Conservation (phyloP, 2,329 filamentous ascomycete genomes). For the Fusarium fujikuroi region DNA sequence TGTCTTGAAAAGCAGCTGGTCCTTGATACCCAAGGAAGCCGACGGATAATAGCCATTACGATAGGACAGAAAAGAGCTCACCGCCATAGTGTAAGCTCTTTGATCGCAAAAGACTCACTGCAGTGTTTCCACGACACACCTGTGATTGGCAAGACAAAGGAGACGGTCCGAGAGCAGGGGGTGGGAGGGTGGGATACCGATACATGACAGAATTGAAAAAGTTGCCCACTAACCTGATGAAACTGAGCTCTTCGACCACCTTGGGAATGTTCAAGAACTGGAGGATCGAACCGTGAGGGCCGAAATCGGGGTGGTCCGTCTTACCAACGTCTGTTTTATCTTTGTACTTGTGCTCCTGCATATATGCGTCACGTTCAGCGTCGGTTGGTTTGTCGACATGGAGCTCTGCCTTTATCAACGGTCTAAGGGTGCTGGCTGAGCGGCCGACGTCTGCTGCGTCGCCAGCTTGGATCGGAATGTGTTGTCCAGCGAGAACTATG, state of each 20-base stretch:
- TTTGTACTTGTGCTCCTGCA: conserved; percentile 67
- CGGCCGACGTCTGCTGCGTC: conserved; percentile 48
- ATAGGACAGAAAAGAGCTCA: not conserved
- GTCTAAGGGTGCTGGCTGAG: conserved; percentile 61
- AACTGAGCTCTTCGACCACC: conserved; percentile 76
- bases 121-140: conserved; percentile 4
- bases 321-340: conserved; percentile 64
- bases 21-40: conserved; percentile 10
- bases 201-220: not conserved
- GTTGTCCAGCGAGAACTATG: conserved; percentile 79
- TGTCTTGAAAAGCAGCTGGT: conserved; percentile 12
- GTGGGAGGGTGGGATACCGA: not conserved
- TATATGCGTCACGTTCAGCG: conserved; percentile 43
- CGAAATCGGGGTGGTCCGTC: conserved; percentile 74
- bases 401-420: conserved; percentile 81
- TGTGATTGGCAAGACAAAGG: not conserved
- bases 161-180: not conserved
- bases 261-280: conserved; percentile 67
- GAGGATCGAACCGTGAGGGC: conserved; percentile 60
- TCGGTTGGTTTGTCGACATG: conserved; percentile 74
- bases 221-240: conserved; percentile 69
- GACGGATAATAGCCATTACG: not conserved
- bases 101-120: conserved; percentile 7
- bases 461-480: conserved; percentile 59
- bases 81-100: not conserved